phyloP scores from a whole-genome alignment of 1,139 yeast species.

The Suzukiozyma palmioleophila region DNA sequence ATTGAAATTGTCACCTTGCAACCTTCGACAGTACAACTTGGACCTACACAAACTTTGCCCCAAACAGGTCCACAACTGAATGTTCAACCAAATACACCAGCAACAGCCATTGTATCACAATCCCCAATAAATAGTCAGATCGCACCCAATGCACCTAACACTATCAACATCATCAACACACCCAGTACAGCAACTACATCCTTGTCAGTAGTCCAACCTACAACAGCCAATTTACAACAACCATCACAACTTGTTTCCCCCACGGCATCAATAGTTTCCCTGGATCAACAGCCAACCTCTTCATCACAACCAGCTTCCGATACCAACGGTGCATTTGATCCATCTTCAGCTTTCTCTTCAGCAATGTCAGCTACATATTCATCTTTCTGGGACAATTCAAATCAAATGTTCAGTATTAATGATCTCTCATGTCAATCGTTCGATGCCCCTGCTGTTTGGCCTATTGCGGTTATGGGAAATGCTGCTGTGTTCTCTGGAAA shows the following conservation, averaged over 20 bases:
- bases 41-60: too few relatives aligned
- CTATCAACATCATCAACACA: too few relatives aligned
- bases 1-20: neutral
- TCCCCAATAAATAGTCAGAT: too few relatives aligned
- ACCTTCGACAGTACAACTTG: too few relatives aligned
- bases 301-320: neutral
- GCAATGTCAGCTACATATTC: neutral
- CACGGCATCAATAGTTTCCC: neutral
- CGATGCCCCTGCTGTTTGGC: slow-evolving; percentile 19
- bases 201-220: too few relatives aligned
- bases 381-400: neutral
- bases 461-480: slow-evolving; percentile 24
- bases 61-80: too few relatives aligned
- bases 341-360: neutral
- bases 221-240: too few relatives aligned
- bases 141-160: too few relatives aligned
- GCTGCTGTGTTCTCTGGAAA: slow-evolving; percentile 16
- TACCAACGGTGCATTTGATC: neutral
- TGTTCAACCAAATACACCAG: too few relatives aligned
- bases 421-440: neutral
- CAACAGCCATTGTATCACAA: too few relatives aligned
- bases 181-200: too few relatives aligned
- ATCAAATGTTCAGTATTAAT: neutral
- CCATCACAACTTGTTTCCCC: too few relatives aligned
- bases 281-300: neutral